A percentile compares a stretch with the other conserved stretches of the same genome.
phyloP scores from a whole-genome alignment of 805 yeast genomes.

The Ogataea saltuana region DNA sequence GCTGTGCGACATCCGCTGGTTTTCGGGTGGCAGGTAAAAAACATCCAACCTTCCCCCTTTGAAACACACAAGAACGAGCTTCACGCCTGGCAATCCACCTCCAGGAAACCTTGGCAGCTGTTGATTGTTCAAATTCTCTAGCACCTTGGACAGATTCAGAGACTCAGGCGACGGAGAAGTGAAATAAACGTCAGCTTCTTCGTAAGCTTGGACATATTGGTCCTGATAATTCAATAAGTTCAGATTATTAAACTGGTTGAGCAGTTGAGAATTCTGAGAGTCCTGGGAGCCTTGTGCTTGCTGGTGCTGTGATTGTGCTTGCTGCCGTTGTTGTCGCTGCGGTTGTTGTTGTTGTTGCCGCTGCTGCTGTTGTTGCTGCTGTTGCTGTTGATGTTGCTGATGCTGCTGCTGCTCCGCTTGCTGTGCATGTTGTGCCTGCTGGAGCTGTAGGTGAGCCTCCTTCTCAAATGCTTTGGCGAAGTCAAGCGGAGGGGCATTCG shows the following conservation, averaged over 20 bases:
- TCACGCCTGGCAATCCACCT: conserved; percentile 33
- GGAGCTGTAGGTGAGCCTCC: conserved; percentile 13
- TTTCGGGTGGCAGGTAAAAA: conserved; percentile 54
- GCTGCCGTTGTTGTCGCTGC: conserved; percentile 9
- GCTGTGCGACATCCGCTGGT: conserved; percentile 23
- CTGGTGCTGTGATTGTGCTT: conserved; percentile 10
- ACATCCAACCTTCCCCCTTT: conserved; percentile 81
- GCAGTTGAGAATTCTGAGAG: conserved; percentile 8
- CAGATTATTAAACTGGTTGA: conserved; percentile 19
- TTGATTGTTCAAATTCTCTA: conserved; percentile 24
- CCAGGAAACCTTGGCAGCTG: conserved; percentile 37
- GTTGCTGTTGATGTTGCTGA: conserved; percentile 11
- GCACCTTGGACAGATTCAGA: conserved; percentile 27
- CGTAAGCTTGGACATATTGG: conserved; percentile 28
- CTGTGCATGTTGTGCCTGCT: conserved; percentile 7
- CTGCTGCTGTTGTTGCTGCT: conserved; percentile 10
- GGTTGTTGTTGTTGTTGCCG: conserved; percentile 14
- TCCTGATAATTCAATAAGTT: conserved; percentile 25
- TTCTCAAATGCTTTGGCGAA: conserved; percentile 27
- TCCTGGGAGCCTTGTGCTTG: not conserved
- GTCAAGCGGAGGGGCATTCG: conserved; percentile 24
- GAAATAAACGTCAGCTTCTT: conserved; percentile 32
- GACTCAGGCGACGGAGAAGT: conserved; percentile 29
- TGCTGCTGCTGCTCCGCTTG: conserved; percentile 14
- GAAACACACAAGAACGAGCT: conserved; percentile 66